Percentiles rank a stretch among this genome's conserved stretches.
Conservation (phyloP, 106 monocot species). For the Platanthera zijinensis region DNA sequence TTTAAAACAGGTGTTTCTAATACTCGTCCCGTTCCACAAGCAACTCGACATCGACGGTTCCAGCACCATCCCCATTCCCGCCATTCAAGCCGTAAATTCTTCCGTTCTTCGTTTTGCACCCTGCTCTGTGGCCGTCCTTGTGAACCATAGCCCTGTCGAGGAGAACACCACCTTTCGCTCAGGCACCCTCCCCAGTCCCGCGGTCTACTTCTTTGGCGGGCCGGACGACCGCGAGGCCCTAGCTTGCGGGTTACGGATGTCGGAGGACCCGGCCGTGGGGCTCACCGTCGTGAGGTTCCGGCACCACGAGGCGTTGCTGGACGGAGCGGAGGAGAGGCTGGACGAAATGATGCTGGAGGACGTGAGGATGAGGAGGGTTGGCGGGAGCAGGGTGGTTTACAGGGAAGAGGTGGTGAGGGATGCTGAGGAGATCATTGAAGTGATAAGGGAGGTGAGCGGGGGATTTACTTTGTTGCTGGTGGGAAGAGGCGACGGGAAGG, state of each 20-base stretch:
- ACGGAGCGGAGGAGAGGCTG: slow-evolving; percentile 10
- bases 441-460: slow-evolving; percentile 28
- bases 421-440: slow-evolving; percentile 51
- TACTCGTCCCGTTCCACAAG: slow-evolving; percentile 48
- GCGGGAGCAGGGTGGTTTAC: slow-evolving; percentile 27
- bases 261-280: slow-evolving; percentile 17
- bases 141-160: slow-evolving; percentile 38
- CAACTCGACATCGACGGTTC: slow-evolving; percentile 37
- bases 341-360: slow-evolving; percentile 58
- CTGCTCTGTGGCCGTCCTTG: slow-evolving; percentile 55
- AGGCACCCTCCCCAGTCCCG: slow-evolving; percentile 5
- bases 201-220: slow-evolving; percentile 56
- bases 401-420: slow-evolving; percentile 34
- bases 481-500: slow-evolving; percentile 33
- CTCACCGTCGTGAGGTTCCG: slow-evolving; percentile 35
- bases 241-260: slow-evolving; percentile 31
- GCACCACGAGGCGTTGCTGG: neutral
- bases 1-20: slow-evolving; percentile 18
- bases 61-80: slow-evolving; percentile 22
- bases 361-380: slow-evolving; percentile 26
- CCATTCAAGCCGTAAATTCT: slow-evolving; percentile 31
- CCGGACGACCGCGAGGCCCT: slow-evolving; percentile 66
- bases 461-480: slow-evolving; percentile 48
- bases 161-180: neutral
- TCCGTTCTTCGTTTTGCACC: slow-evolving; percentile 37